phyloP scores from a whole-genome alignment of 192 early-diverging fungal species.

The Linnemannia hyalina region DNA sequence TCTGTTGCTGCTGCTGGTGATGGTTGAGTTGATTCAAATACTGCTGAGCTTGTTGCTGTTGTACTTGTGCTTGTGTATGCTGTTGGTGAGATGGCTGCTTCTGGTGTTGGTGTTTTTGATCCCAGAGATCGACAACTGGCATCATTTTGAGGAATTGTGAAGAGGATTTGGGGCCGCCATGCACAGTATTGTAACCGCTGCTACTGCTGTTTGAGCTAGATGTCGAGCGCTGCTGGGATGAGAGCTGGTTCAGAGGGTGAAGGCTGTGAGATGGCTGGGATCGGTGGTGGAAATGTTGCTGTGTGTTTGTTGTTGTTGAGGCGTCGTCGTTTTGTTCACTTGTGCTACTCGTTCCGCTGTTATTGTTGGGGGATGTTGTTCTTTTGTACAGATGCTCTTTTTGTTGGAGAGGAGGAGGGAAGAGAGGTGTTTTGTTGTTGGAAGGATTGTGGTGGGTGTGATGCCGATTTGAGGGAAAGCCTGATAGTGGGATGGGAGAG shows the following conservation, averaged over 20 bases:
- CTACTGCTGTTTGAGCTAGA: not conserved
- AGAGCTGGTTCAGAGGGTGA: slow-evolving; percentile 29
- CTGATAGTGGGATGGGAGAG: not conserved
- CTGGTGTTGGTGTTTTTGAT: slow-evolving; percentile 16
- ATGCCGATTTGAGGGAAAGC: not conserved
- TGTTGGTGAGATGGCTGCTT: not conserved
- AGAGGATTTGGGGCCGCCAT: not conserved
- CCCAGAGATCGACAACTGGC: not conserved
- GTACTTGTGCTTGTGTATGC: not conserved
- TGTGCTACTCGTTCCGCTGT: not conserved
- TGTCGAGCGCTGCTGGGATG: not conserved
- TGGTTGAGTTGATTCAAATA: not conserved
- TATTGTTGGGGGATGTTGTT: not conserved
- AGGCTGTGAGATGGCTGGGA: slow-evolving; percentile 2
- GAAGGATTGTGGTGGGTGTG: not conserved
- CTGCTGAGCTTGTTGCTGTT: not conserved
- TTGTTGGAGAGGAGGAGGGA: not conserved
- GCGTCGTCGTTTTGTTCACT: not conserved
- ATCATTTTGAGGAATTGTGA: not conserved
- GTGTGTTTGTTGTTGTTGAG: not conserved
- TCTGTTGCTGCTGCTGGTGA: not conserved
- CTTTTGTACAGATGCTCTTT: slow-evolving; percentile 9
- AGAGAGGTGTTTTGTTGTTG: no score
- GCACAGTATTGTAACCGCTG: not conserved
- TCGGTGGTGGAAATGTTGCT: slow-evolving; percentile 17